Conservation (phyloP, 352 stramenopile genomes). For the Saprolegnia parasitica region DNA sequence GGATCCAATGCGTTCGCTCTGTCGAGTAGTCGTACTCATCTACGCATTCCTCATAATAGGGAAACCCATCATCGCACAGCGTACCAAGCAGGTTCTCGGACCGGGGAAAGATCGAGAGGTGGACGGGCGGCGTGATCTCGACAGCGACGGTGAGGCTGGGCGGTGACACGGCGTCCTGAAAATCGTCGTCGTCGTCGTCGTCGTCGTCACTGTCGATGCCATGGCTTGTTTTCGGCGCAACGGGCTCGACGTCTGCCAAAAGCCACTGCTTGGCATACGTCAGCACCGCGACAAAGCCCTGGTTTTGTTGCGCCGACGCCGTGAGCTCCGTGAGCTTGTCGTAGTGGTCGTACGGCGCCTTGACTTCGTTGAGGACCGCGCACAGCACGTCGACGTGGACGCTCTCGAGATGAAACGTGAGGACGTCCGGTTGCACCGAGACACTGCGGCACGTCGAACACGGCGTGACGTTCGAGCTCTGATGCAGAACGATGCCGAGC, state of each 20-base stretch:
- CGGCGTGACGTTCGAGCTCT: neutral
- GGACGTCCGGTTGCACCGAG: slow-evolving; percentile 11
- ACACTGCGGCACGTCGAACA: slow-evolving; percentile 7
- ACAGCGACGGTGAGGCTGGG: slow-evolving; percentile 64
- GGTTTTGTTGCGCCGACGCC: slow-evolving; percentile 47
- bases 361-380: slow-evolving; percentile 81
- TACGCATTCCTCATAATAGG: neutral
- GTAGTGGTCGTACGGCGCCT: slow-evolving; percentile 82
- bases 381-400: slow-evolving; percentile 83
- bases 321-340: slow-evolving; percentile 63
- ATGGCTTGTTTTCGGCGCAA: slow-evolving; percentile 37
- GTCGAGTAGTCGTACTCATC: neutral
- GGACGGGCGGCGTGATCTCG: slow-evolving; percentile 42
- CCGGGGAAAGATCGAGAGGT: slow-evolving; percentile 50
- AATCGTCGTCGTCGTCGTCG: slow-evolving; percentile 77
- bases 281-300: slow-evolving; percentile 80
- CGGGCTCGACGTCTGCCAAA: slow-evolving; percentile 64
- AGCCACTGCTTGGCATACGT: slow-evolving; percentile 85
- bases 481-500: slow-evolving; percentile 40
- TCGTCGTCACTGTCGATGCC: slow-evolving; percentile 39
- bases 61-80: too few relatives aligned
- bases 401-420: slow-evolving; percentile 54
- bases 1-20: neutral
- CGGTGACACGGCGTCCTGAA: slow-evolving; percentile 81
- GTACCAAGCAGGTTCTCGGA: slow-evolving; percentile 27